Evolutionary conservation across 192 early-diverging fungal genomes (phyloP).

Genomic region (Coemansia sp.): DNA sequence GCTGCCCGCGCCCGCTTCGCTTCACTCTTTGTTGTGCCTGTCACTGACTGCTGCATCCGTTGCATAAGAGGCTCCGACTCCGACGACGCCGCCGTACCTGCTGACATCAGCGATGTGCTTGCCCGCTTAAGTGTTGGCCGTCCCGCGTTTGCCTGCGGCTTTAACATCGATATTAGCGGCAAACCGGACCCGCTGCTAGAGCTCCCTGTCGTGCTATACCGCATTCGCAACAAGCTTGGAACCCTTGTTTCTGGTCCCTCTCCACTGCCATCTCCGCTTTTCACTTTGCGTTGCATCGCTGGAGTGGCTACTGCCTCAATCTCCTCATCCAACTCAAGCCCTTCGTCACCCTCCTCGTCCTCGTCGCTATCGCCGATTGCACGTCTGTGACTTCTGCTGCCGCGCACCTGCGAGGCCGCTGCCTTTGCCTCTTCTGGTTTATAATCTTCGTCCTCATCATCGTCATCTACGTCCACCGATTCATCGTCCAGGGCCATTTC

Average conservation of each 20-base stretch:
- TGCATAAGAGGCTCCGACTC: slow-evolving; percentile 19
- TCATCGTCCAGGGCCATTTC: slow-evolving; percentile 13
- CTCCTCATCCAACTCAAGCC: slow-evolving; percentile 8
- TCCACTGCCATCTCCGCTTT: not conserved
- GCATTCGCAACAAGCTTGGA: slow-evolving; percentile 18
- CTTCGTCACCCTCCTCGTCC: slow-evolving; percentile 9
- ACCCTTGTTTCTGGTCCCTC: not conserved
- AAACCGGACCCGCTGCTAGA: slow-evolving; percentile 26
- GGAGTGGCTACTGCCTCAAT: not conserved
- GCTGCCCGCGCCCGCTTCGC: slow-evolving; percentile 56
- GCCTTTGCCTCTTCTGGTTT: not conserved
- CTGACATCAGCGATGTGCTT: slow-evolving; percentile 22
- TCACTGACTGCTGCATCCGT: slow-evolving; percentile 6
- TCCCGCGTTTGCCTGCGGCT: not conserved
- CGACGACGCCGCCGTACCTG: slow-evolving; percentile 17
- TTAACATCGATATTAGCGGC: slow-evolving; percentile 17
- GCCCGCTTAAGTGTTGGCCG: slow-evolving; percentile 15
- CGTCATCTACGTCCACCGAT: slow-evolving; percentile 12
- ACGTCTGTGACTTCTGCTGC: slow-evolving; percentile 14
- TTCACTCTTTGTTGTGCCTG: slow-evolving; percentile 14
- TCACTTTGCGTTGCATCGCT: not conserved
- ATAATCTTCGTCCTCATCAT: slow-evolving; percentile 22
- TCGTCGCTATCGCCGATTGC: slow-evolving; percentile 39
- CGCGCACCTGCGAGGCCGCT: not conserved
- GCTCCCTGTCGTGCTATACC: slow-evolving; percentile 5